Evolutionary conservation across 768 basidiomycete species (phyloP).

Genomic region (Xanthoconium purpureum): DNA sequence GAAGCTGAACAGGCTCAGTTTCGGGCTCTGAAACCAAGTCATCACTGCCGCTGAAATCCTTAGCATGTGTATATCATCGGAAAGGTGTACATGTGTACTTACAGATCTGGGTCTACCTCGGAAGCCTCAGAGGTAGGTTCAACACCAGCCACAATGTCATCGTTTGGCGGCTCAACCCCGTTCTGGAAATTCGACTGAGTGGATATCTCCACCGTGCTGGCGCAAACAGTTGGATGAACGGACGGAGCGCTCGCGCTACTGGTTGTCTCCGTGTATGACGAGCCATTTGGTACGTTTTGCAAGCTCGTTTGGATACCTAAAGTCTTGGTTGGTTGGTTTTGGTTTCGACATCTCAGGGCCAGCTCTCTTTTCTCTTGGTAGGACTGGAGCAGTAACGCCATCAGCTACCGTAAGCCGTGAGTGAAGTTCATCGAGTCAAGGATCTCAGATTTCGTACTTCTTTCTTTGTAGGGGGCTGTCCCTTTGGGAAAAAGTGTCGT

Average conservation of each 20-base stretch:
- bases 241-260: not conserved
- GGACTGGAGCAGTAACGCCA: conserved; percentile 21
- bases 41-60: not conserved
- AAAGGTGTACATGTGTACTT: not conserved
- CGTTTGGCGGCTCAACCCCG: not conserved
- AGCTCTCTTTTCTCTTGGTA: conserved; percentile 24
- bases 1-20: not conserved
- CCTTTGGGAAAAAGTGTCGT: conserved; percentile 27
- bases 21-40: not conserved
- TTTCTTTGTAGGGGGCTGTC: conserved; percentile 23
- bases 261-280: not conserved
- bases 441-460: conserved; percentile 13
- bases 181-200: not conserved
- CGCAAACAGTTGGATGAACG: not conserved
- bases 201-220: not conserved
- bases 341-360: not conserved
- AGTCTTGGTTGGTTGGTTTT: conserved; percentile 8
- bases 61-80: not conserved
- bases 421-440: not conserved
- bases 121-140: not conserved
- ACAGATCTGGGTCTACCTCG: conserved; percentile 6
- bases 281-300: not conserved
- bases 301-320: conserved; percentile 24
- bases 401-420: conserved; percentile 17
- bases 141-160: not conserved